A percentile compares a stretch with the other conserved stretches of the same genome.
Evolutionary conservation across 257 asterid species (phyloP).

Genomic region (Craterostigma plantagineum): DNA sequence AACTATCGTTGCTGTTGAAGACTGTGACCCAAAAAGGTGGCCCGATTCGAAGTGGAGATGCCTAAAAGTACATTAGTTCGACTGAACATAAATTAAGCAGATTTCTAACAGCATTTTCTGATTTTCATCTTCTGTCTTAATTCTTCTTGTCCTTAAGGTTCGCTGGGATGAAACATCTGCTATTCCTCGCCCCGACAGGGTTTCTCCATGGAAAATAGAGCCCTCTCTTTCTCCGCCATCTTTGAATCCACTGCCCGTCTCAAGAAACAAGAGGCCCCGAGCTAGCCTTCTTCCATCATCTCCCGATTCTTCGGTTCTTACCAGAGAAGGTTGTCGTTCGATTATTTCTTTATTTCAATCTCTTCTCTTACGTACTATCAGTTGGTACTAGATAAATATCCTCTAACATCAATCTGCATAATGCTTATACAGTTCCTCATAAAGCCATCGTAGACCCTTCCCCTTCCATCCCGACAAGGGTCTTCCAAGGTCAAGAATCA

Average conservation of each 20-base stretch:
- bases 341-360: constrained; percentile 5
- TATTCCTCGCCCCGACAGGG: constrained; percentile 79
- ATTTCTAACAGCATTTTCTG: not conserved
- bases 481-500: constrained; percentile 91
- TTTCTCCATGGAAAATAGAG: constrained; percentile 93
- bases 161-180: constrained; percentile 95
- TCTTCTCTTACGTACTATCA: not conserved
- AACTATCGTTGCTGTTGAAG: constrained; percentile 80
- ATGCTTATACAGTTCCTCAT: constrained; percentile 54
- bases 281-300: constrained; percentile 49
- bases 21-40: constrained; percentile 58
- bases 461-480: constrained; percentile 48
- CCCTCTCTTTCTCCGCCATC: constrained; percentile 84
- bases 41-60: constrained; percentile 89
- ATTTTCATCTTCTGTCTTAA: not conserved
- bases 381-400: no score
- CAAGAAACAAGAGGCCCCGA: constrained; percentile 73
- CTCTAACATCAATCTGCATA: no score
- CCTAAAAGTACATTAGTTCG: constrained; percentile 42
- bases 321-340: constrained; percentile 49
- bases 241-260: constrained; percentile 58
- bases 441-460: constrained; percentile 59
- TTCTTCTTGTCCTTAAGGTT: constrained; percentile 34
- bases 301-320: constrained; percentile 70
- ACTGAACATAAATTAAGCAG: no score